Conservation (phyloP, 805 yeast genomes). For the Maudiozyma turicensis region DNA sequence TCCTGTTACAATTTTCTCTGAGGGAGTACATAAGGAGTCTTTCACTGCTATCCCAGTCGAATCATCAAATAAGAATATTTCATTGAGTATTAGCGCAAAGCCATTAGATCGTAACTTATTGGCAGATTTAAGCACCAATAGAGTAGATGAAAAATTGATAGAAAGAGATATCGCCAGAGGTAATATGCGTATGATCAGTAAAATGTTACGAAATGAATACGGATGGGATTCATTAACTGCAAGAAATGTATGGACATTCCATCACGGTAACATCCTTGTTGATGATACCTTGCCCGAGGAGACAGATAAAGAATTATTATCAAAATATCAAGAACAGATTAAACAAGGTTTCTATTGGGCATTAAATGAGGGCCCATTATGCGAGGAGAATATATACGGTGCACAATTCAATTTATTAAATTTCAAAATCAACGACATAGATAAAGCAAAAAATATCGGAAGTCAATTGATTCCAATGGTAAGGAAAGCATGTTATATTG, state of each 20-base stretch:
- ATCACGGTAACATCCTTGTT: slow-evolving; percentile 49
- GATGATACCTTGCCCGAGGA: slow-evolving; percentile 74
- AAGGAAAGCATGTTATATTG: slow-evolving; percentile 75
- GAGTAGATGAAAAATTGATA: slow-evolving; percentile 23
- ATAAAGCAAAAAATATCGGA: slow-evolving; percentile 4
- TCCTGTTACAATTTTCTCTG: slow-evolving; percentile 72
- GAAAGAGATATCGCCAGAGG: slow-evolving; percentile 36
- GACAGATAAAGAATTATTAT: slow-evolving; percentile 45
- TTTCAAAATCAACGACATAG: slow-evolving; percentile 28
- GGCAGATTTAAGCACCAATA: slow-evolving; percentile 11
- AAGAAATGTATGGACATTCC: slow-evolving; percentile 71
- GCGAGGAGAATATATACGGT: slow-evolving; percentile 70
- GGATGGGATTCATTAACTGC: slow-evolving; percentile 81
- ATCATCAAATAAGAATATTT: slow-evolving; percentile 44
- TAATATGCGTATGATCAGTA: slow-evolving; percentile 41
- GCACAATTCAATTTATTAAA: slow-evolving; percentile 62
- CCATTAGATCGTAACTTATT: slow-evolving; percentile 53
- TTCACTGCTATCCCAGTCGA: slow-evolving; percentile 55
- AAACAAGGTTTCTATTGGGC: slow-evolving; percentile 80
- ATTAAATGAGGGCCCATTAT: slow-evolving; percentile 79
- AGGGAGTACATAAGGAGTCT: slow-evolving; percentile 60
- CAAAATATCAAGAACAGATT: slow-evolving; percentile 43
- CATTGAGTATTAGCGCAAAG: slow-evolving; percentile 63
- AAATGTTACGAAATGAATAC: slow-evolving; percentile 44
- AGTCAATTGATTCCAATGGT: slow-evolving; percentile 76